phyloP scores from a whole-genome alignment of 1,284 basidiomycete species.

The Sanghuangporus baumii region DNA sequence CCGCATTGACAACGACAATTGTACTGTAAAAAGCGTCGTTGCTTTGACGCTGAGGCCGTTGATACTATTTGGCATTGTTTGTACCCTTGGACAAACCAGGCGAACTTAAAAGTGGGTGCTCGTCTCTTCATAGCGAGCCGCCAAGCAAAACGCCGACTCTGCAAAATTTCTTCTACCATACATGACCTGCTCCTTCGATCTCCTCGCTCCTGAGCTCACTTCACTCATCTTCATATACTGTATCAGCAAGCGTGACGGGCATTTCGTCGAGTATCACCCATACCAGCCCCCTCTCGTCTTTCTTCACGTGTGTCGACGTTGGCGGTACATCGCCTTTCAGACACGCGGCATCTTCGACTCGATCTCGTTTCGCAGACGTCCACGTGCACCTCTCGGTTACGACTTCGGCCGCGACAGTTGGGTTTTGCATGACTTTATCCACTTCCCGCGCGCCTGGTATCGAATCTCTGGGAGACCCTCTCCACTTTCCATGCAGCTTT shows the following conservation, averaged over 20 bases:
- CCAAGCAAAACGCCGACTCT: neutral
- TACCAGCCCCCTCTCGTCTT: slow-evolving; percentile 6
- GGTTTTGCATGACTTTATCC: neutral
- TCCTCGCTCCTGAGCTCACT: slow-evolving; percentile 5
- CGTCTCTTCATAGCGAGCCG: neutral
- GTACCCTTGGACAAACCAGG: neutral
- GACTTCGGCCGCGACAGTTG: slow-evolving; percentile 5
- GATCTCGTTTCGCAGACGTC: neutral
- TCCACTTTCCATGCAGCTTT: slow-evolving; percentile 1
- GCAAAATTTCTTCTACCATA: neutral
- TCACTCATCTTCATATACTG: slow-evolving; percentile 3
- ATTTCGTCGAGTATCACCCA: neutral
- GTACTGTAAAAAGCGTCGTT: neutral
- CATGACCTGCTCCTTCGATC: neutral
- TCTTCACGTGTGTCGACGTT: slow-evolving; percentile 1
- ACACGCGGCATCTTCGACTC: slow-evolving; percentile 8
- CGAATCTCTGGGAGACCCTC: neutral
- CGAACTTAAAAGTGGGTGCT: neutral
- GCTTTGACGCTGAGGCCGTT: neutral
- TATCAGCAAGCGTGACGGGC: neutral
- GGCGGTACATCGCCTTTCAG: slow-evolving; percentile 1
- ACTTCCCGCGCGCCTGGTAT: neutral
- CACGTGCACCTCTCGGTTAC: slow-evolving; percentile 2
- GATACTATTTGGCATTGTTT: neutral
- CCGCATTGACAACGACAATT: neutral